These are phyloP conservation scores for Isabelozyma rhagii DNA, from an alignment of 805 yeast genomes.

Conservation along the genomic window DNA sequence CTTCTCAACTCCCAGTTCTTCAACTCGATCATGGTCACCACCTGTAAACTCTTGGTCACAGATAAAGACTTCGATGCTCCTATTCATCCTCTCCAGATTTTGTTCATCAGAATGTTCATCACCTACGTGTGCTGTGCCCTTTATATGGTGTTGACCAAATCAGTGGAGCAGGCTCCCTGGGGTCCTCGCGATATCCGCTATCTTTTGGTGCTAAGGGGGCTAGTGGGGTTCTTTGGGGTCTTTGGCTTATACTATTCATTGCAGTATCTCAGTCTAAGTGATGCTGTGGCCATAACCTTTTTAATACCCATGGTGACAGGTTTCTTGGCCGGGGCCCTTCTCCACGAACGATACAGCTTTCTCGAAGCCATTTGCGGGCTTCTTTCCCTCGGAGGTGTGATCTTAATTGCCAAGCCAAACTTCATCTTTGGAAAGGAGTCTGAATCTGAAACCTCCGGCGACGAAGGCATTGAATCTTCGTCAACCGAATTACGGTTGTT, in stretches of 20 bases:
- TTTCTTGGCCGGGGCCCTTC: conserved; percentile 61
- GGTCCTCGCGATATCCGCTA: conserved; percentile 63
- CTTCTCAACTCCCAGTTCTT: conserved; percentile 64
- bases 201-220: conserved; percentile 59
- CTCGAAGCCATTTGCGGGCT: conserved; percentile 69
- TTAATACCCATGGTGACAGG: conserved; percentile 76
- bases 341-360: conserved; percentile 63
- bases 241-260: conserved; percentile 75
- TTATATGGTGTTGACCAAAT: conserved; percentile 49
- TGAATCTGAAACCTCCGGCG: conserved; percentile 23
- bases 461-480: conserved; percentile 46
- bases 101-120: conserved; percentile 72
- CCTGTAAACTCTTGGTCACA: conserved; percentile 71
- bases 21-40: conserved; percentile 72
- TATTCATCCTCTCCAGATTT: conserved; percentile 74
- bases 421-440: conserved; percentile 56
- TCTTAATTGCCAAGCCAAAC: conserved; percentile 77
- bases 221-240: conserved; percentile 76
- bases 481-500: conserved; percentile 53
- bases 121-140: conserved; percentile 59
- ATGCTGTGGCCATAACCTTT: conserved; percentile 78
- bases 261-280: conserved; percentile 71
- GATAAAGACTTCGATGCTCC: conserved; percentile 57
- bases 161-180: conserved; percentile 59
- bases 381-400: conserved; percentile 69